These are phyloP conservation scores for Sclerotinia subarctica DNA, from an alignment of 2,329 filamentous ascomycete species.

Conservation along the genomic window DNA sequence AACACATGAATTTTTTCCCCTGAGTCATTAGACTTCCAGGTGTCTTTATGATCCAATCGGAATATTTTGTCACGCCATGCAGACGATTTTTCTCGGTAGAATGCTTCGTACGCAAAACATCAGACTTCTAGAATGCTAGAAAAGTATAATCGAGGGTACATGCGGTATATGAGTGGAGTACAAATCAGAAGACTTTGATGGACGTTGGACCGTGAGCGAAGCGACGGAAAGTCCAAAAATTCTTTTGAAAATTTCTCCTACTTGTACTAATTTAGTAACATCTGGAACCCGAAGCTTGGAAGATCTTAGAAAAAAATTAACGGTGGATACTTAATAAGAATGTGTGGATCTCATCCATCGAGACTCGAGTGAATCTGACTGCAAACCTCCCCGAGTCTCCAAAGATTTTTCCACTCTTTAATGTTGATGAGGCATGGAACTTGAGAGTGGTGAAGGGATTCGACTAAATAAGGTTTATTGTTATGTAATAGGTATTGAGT, in stretches of 20 bases:
- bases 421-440: not conserved
- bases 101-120: constrained; percentile 8
- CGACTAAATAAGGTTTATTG: not conserved
- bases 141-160: constrained; percentile 11
- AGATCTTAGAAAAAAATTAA: not conserved
- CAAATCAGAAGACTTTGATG: not conserved
- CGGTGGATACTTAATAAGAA: not conserved
- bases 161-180: constrained; percentile 15
- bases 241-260: constrained; percentile 8
- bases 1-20: not conserved
- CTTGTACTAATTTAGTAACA: not conserved
- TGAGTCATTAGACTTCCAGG: constrained; percentile 1
- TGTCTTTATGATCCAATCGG: constrained; percentile 7
- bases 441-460: not conserved
- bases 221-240: not conserved
- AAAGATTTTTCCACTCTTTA: constrained; percentile 12
- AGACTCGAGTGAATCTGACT: not conserved
- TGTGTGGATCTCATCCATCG: constrained; percentile 6
- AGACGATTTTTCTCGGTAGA: constrained; percentile 12
- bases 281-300: not conserved
- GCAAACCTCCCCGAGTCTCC: not conserved
- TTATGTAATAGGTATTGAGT: constrained; percentile 11
- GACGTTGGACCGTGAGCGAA: not conserved
- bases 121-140: constrained; percentile 4
- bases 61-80: constrained; percentile 10